Conservation (phyloP, 352 stramenopile species). For the Phytophthora sojae region DNA sequence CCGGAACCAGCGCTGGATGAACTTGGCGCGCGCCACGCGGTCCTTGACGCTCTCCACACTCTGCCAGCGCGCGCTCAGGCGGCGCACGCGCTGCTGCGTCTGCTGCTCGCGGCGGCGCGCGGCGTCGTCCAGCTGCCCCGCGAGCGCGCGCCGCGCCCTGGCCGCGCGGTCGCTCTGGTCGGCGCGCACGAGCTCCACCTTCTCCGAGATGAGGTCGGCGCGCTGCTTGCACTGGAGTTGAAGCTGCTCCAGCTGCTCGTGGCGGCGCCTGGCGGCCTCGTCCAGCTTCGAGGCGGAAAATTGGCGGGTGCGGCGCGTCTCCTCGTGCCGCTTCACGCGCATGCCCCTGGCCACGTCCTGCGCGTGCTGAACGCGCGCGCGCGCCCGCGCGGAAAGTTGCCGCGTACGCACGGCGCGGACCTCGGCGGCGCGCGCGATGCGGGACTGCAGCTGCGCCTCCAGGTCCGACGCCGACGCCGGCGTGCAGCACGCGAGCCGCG, state of each 20-base stretch:
- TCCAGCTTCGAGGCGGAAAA: constrained; percentile 57
- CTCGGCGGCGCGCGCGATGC: constrained; percentile 64
- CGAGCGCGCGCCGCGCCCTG: constrained; percentile 41
- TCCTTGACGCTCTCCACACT: constrained; percentile 76
- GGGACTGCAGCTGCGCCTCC: constrained; percentile 46
- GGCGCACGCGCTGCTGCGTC: constrained; percentile 57
- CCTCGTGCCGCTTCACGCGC: constrained; percentile 57
- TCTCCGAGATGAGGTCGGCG: constrained; percentile 51
- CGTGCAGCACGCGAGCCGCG: constrained; percentile 29
- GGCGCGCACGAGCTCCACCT: constrained; percentile 62
- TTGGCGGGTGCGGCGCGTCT: constrained; percentile 38
- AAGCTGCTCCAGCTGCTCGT: constrained; percentile 47
- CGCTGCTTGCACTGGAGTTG: constrained; percentile 60
- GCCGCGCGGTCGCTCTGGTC: constrained; percentile 51
- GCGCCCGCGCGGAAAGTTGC: constrained; percentile 50
- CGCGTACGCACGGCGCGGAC: constrained; percentile 47
- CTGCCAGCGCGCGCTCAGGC: constrained; percentile 68
- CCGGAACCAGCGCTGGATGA: constrained; percentile 81
- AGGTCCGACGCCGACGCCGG: constrained; percentile 26
- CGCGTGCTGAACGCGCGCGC: constrained; percentile 62
- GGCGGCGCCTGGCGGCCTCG: constrained; percentile 54
- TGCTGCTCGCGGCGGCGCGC: constrained; percentile 56
- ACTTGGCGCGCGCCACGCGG: constrained; percentile 66
- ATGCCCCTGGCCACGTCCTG: constrained; percentile 63
- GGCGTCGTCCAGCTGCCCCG: constrained; percentile 62